Evolutionary conservation across 306 rosid species (phyloP).

Genomic region (Sindora glabra): DNA sequence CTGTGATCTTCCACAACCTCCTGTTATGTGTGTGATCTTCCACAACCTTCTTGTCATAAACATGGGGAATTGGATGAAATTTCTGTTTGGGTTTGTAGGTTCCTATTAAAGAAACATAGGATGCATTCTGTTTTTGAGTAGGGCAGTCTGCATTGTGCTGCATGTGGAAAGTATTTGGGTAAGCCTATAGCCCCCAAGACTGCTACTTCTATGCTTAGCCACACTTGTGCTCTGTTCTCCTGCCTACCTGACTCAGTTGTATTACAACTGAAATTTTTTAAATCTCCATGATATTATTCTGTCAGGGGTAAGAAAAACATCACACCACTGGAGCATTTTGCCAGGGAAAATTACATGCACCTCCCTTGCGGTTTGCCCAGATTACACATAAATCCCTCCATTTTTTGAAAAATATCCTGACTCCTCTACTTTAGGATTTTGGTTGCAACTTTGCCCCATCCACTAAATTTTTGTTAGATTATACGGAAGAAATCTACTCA

Average conservation of each 20-base stretch:
- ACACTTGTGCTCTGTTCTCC: too few relatives aligned
- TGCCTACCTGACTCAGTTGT: neutral
- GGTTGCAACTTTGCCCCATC: too few relatives aligned
- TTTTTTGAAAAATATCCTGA: too few relatives aligned
- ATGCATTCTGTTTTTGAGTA: neutral
- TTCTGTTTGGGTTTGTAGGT: neutral
- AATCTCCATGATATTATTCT: neutral
- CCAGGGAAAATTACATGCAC: too few relatives aligned
- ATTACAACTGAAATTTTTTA: neutral
- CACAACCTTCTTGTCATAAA: too few relatives aligned
- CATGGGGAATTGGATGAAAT: too few relatives aligned
- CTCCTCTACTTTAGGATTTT: too few relatives aligned
- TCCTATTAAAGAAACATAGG: slow-evolving; percentile 4
- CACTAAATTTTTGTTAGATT: too few relatives aligned
- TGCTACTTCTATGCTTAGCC: neutral
- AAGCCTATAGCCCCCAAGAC: neutral
- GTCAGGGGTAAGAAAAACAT: neutral
- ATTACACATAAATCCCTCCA: too few relatives aligned
- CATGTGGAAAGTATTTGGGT: neutral
- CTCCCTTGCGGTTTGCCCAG: too few relatives aligned
- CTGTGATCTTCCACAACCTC: neutral
- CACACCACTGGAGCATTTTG: neutral
- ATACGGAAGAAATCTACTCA: too few relatives aligned
- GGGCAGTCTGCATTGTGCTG: neutral
- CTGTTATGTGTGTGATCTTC: too few relatives aligned